Evolutionary conservation across 176 grass and related monocot species (phyloP).

Genomic region (Cenchrus americanus): DNA sequence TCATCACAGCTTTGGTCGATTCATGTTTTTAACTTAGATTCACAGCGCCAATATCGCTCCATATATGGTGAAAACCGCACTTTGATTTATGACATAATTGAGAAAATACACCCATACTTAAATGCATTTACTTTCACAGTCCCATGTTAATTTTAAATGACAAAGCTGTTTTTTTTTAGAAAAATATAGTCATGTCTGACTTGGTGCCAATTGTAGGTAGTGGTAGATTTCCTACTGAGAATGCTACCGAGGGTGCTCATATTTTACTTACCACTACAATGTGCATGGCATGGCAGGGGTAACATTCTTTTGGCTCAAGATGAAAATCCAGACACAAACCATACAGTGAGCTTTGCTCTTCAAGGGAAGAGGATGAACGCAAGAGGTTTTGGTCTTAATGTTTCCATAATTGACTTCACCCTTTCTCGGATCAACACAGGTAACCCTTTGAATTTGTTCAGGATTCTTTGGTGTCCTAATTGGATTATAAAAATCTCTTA

Average conservation of each 20-base stretch:
- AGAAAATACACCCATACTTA: neutral
- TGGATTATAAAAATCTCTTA: slow-evolving; percentile 13
- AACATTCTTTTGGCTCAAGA: slow-evolving; percentile 87
- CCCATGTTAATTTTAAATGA: neutral
- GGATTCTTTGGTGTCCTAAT: neutral
- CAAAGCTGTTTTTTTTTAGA: neutral
- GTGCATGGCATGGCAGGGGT: slow-evolving; percentile 62
- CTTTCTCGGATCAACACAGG: slow-evolving; percentile 96
- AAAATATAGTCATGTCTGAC: slow-evolving; percentile 6
- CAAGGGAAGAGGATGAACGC: slow-evolving; percentile 63
- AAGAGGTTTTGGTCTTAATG: slow-evolving; percentile 66
- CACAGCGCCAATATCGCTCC: neutral
- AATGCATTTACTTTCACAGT: neutral
- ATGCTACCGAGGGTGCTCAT: neutral
- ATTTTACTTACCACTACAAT: slow-evolving; percentile 37
- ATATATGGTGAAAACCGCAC: neutral
- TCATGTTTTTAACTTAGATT: slow-evolving; percentile 10
- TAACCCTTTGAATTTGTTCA: slow-evolving; percentile 17
- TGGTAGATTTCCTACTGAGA: neutral
- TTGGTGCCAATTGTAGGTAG: neutral
- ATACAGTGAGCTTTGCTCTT: slow-evolving; percentile 52
- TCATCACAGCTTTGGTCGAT: slow-evolving; percentile 7
- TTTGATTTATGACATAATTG: neutral
- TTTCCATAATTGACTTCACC: slow-evolving; percentile 94
- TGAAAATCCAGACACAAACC: slow-evolving; percentile 45